Conservation (phyloP, 805 yeast genomes). For the Candida parachauliodes region DNA sequence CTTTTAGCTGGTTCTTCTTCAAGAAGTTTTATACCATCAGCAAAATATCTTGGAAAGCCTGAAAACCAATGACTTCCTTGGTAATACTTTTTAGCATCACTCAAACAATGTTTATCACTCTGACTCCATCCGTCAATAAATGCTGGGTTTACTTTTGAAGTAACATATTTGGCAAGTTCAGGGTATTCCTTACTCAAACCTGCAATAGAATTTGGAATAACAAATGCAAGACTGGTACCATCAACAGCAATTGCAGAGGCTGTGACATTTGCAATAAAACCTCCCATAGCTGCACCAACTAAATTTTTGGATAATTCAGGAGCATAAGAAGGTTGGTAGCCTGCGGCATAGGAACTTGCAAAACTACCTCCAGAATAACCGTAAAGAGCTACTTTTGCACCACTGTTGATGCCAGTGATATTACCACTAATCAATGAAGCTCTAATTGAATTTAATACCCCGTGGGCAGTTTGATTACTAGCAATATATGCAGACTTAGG, state of each 20-base stretch:
- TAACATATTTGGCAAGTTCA: constrained; percentile 2
- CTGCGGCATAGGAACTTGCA: constrained; percentile 37
- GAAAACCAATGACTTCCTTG: background rate
- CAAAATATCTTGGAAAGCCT: background rate
- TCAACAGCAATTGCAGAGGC: constrained; percentile 21
- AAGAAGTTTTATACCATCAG: background rate
- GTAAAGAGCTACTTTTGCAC: constrained; percentile 25
- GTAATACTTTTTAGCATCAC: background rate
- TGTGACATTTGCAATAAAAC: constrained; percentile 34
- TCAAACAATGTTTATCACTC: background rate
- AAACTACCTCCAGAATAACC: constrained; percentile 40
- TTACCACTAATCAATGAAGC: constrained; percentile 19
- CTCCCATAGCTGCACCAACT: constrained; percentile 36
- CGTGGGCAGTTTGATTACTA: constrained; percentile 28
- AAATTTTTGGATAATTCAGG: constrained; percentile 24
- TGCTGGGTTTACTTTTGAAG: background rate
- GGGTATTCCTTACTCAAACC: constrained; percentile 34
- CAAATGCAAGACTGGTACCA: constrained; percentile 26
- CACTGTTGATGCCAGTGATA: constrained; percentile 17
- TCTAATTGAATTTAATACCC: constrained; percentile 27
- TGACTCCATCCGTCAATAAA: background rate
- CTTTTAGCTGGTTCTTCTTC: background rate
- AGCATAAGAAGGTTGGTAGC: constrained; percentile 34
- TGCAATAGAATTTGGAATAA: constrained; percentile 24
- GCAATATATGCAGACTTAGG: constrained; percentile 28